Base-by-base conservation (phyloP, 176 grass and related monocot genomes). In the Aegilops tauschii region DNA sequence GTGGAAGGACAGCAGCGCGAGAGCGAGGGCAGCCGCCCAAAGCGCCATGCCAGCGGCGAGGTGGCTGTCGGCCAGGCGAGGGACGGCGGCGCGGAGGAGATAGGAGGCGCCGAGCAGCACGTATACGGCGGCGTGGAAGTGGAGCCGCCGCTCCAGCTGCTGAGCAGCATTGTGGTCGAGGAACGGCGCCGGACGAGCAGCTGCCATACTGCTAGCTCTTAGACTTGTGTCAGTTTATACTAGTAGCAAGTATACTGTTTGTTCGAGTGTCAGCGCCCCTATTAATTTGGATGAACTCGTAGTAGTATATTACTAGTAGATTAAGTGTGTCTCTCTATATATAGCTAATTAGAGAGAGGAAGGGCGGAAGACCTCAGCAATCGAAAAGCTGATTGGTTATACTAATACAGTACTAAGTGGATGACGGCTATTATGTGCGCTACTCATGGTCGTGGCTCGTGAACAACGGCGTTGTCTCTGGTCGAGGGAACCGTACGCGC, bases 61-160 rank as follows among this genome's bases (percentile, higher is more conserved):
- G 14, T 62, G 58, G 35, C 34, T 62, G 21, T 14, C 58, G 13
- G 13, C 77, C 1, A 16, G 30, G 1, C 17, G 20, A 25, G 77
- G 21, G 3, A 63, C 35, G 56, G n/a, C 28, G 28, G 10, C 9
- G 28, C 28, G 5, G 1, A 81, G 10, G 63, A 81, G 17, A 28
- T n/a, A 82, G 64, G 11, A 82, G 63, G 28, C 64, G 28, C 69
- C 50, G 4, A 63, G 52, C 69, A 75, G 12, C 5, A 59, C 12
- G 28, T 80, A 87, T 30, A 73, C 69, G 47, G 28, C 10, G 18
- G 79, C 79, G 42, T 82, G 5, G 9, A 82, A 82, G 27, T 23
- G 79, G 79, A 69, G 79, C 10, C 79, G 79, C 17, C 42, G 37
- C 64, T 82, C 79, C 4, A 82, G 79, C 68, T 71, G 68, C 8